Conservation (phyloP, 2,329 filamentous ascomycete genomes). For the Botrytis medusae region DNA sequence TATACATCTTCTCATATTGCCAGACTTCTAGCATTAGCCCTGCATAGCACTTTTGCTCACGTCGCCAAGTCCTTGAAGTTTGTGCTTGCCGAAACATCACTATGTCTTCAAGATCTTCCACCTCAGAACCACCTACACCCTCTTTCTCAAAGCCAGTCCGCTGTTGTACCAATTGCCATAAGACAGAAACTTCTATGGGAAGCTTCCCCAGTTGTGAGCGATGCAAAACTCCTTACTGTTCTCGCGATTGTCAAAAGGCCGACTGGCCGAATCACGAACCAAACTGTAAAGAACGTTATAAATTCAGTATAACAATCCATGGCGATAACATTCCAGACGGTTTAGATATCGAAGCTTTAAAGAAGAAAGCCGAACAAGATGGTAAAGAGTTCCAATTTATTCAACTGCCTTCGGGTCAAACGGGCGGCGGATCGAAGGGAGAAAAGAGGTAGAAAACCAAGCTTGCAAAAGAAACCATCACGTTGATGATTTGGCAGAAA, state of each 20-base stretch:
- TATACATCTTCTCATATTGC: background rate
- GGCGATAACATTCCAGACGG: constrained; percentile 5
- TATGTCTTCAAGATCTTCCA: constrained; percentile 12
- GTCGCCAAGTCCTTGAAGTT: background rate
- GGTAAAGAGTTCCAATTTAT: constrained; percentile 14
- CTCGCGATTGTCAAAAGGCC: constrained; percentile 12
- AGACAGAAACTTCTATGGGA: constrained; percentile 1
- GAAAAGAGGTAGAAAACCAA: background rate
- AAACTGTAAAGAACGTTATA: constrained; percentile 12
- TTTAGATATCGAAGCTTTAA: constrained; percentile 3
- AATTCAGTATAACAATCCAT: constrained; percentile 14
- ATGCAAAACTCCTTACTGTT: constrained; percentile 9
- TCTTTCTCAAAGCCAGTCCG: background rate
- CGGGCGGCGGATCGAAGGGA: background rate
- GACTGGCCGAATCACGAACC: constrained; percentile 1
- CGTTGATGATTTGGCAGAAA: background rate
- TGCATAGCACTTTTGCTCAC: background rate
- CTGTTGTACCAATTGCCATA: background rate
- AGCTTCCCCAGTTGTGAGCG: constrained; percentile 8
- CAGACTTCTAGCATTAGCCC: constrained; percentile 4
- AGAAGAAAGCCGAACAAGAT: background rate
- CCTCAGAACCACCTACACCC: background rate
- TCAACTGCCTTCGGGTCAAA: constrained; percentile 2
- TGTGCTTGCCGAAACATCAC: background rate
- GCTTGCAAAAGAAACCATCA: background rate